Evolutionary conservation across 2,329 filamentous ascomycete species (phyloP), one percentile per base, ranked within the genome.

Genomic region (Colletotrichum trifolii): DNA sequence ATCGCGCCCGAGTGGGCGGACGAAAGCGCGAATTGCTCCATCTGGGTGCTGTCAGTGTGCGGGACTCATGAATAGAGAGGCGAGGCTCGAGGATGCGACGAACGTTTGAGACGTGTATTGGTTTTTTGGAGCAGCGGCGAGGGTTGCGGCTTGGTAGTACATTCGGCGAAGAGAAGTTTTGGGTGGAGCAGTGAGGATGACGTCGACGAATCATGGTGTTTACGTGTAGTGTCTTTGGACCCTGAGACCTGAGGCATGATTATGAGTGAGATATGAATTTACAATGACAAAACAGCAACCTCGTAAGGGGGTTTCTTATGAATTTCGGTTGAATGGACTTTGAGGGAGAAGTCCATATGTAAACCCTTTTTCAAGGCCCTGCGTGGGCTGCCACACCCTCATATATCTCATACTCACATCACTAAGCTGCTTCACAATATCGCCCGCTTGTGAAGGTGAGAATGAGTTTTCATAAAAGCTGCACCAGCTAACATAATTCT

Each of bases 1-100:
- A 66, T 66, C 4, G 63, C 58, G 47, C 63, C 63, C n/a, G 63
- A 66, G 7, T 66, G 63, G 35, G 53, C 42, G n/a, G 63, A 8
- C 0, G 59, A 43, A 17, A 66, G 40, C 10, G 52, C 63, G 25
- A 66, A 66, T 8, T 66, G 58, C 15, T 66, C 63, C 63, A 66
- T 66, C 63, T 65, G 2, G 8, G 4, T 9, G 10, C n/a, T 33
- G 38, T 35, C 36, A 34, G 25, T 39, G 3, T 33, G 25, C 7
- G 34, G 6, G 40, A 7, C 33, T 15, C 12, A 34, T 11, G 13
- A 3, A 17, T 11, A 9, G 8, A 48, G 12, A 2, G 42, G 11
- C 13, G 6, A 4, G 25, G 25, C 25, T 54, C 17, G 8, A 36
- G 15, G 17, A 42, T 15, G 38, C 15, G 6, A 59, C 42, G 3